phyloP scores from a whole-genome alignment of 2,329 filamentous ascomycete species.

The Sporothrix globosa region DNA sequence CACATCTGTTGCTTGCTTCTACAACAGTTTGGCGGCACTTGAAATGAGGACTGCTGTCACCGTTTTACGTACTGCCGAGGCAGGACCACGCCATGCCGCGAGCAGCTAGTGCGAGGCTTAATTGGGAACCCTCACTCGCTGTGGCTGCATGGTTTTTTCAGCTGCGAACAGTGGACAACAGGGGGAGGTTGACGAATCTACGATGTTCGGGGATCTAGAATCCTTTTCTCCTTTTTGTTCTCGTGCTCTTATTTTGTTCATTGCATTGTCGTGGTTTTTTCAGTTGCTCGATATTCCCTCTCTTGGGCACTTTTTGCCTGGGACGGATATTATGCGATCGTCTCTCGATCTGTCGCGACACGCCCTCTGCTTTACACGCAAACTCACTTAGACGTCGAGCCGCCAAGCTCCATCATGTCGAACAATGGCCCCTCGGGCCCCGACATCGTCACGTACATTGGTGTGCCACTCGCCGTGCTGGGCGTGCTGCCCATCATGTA shows the following conservation, averaged over 20 bases:
- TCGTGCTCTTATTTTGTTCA: neutral
- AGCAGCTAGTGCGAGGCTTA: slow-evolving; percentile 26
- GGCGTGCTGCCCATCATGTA: slow-evolving; percentile 66
- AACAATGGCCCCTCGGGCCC: slow-evolving; percentile 38
- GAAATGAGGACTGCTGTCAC: slow-evolving; percentile 1
- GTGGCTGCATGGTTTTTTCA: slow-evolving; percentile 15
- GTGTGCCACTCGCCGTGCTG: slow-evolving; percentile 44
- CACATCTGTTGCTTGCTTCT: too few relatives aligned
- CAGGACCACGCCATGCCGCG: slow-evolving; percentile 16
- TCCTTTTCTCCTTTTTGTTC: neutral
- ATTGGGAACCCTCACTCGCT: neutral
- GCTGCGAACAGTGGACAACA: slow-evolving; percentile 14
- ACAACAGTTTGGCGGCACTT: neutral
- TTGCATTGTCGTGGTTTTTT: neutral
- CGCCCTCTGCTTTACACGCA: neutral
- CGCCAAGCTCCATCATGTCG: slow-evolving; percentile 27
- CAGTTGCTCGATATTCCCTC: neutral
- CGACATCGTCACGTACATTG: slow-evolving; percentile 45
- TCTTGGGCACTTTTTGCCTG: neutral
- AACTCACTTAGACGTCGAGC: neutral
- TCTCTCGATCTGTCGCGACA: neutral
- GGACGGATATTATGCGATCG: neutral
- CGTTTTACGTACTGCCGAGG: neutral
- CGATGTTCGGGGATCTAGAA: neutral
- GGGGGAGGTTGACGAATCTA: slow-evolving; percentile 15